These are phyloP conservation scores for Talaromyces wortmannii DNA, from an alignment of 495 filamentous ascomycete species.

Conservation along the genomic window DNA sequence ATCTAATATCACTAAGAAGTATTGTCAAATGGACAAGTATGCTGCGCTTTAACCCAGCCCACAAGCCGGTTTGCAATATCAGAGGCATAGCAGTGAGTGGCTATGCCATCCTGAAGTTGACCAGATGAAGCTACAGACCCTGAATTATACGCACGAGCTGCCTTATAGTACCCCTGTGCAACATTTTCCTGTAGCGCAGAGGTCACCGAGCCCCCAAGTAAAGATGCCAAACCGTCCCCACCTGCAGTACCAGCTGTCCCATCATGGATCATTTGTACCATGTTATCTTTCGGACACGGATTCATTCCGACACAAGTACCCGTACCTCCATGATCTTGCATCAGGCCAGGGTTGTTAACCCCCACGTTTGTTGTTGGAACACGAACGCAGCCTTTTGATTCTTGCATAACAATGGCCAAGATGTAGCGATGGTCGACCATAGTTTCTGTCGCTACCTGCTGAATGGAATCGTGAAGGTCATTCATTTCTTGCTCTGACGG, in stretches of 20 bases:
- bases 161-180: constrained; percentile 37
- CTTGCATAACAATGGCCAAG: constrained; percentile 51
- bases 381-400: constrained; percentile 51
- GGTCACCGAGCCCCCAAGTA: constrained; percentile 9
- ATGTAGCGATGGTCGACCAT: constrained; percentile 50
- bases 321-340: constrained; percentile 45
- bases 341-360: constrained; percentile 44
- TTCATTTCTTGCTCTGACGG: constrained; percentile 34
- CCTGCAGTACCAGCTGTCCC: constrained; percentile 29
- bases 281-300: constrained; percentile 37
- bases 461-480: constrained; percentile 31
- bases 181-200: constrained; percentile 12
- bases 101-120: constrained; percentile 39
- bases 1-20: too few relatives aligned
- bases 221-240: constrained; percentile 35
- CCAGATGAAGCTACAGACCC: constrained; percentile 36
- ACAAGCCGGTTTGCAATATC: constrained; percentile 51
- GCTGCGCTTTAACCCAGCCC: constrained; percentile 30
- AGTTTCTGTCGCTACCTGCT: constrained; percentile 24
- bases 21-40: background rate
- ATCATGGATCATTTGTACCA: constrained; percentile 42
- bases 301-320: constrained; percentile 34
- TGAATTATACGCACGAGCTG: constrained; percentile 51
- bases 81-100: constrained; percentile 49
- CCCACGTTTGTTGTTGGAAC: constrained; percentile 36